These are phyloP conservation scores for Dichomitus squalens DNA, from an alignment of 1,284 basidiomycete species.

Conservation along the genomic window DNA sequence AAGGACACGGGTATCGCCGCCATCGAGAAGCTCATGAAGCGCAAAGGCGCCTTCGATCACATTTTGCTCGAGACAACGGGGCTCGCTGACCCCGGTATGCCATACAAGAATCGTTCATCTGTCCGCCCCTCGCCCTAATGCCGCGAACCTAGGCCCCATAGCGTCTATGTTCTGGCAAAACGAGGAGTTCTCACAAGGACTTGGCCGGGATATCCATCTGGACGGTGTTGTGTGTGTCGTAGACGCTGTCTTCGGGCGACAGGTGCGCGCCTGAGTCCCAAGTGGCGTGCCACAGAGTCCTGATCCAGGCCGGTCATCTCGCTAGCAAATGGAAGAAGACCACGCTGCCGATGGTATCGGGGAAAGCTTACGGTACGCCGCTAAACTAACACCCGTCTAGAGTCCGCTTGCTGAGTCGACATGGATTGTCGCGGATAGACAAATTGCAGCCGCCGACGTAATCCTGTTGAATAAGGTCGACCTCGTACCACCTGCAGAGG, in stretches of 20 bases:
- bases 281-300: neutral
- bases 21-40: conserved; percentile 85
- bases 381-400: conserved; percentile 14
- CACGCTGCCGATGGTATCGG: conserved; percentile 66
- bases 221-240: conserved; percentile 93
- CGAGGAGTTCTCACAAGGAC: conserved; percentile 78
- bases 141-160: conserved; percentile 64
- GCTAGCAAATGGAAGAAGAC: conserved; percentile 84
- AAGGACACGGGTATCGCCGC: conserved; percentile 90
- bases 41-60: conserved; percentile 87
- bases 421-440: conserved; percentile 49
- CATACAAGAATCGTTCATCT: no score
- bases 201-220: conserved; percentile 73
- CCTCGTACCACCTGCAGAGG: conserved; percentile 50
- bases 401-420: neutral
- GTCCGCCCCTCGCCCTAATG: neutral
- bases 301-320: neutral
- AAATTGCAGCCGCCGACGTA: conserved; percentile 90
- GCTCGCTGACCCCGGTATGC: conserved; percentile 84
- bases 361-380: conserved; percentile 71
- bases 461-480: conserved; percentile 89
- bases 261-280: conserved; percentile 46
- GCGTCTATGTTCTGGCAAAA: conserved; percentile 92
- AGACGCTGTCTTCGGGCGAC: conserved; percentile 82
- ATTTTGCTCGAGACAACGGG: conserved; percentile 94